Evolutionary conservation across 2,329 filamentous ascomycete species (phyloP).

Genomic region (Cyanodermella asteris): DNA sequence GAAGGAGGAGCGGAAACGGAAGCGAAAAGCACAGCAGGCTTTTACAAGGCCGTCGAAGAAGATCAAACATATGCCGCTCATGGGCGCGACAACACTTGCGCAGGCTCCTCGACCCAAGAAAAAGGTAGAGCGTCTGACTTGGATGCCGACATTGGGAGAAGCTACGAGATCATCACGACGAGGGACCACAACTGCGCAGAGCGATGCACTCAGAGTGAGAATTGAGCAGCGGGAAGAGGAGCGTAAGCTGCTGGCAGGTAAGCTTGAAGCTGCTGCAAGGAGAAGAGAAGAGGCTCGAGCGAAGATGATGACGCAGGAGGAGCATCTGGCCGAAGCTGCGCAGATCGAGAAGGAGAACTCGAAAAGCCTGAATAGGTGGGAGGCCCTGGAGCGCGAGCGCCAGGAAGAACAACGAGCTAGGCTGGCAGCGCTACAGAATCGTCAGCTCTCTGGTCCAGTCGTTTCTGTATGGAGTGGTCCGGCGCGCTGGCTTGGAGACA

Average conservation of each 20-base stretch:
- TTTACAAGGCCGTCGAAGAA: constrained; percentile 40
- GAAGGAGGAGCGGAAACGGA: constrained; percentile 43
- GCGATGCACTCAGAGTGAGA: constrained; percentile 30
- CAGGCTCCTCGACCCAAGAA: constrained; percentile 33
- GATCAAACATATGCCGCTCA: constrained; percentile 28
- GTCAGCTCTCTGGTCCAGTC: constrained; percentile 70
- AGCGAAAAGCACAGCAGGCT: constrained; percentile 59
- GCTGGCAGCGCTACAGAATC: constrained; percentile 69
- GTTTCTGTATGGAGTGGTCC: constrained; percentile 89
- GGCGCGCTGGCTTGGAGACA: constrained; percentile 57
- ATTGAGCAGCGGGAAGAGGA: constrained; percentile 27
- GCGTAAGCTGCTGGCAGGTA: constrained; percentile 25
- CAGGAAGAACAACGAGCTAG: constrained; percentile 65
- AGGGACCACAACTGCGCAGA: constrained; percentile 41
- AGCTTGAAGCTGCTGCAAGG: constrained; percentile 39
- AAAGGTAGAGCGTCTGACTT: constrained; percentile 48
- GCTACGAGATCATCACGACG: constrained; percentile 39
- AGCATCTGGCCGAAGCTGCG: constrained; percentile 64
- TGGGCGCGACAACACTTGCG: constrained; percentile 12
- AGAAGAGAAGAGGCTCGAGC: constrained; percentile 52
- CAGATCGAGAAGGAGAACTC: constrained; percentile 67
- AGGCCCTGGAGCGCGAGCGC: constrained; percentile 73
- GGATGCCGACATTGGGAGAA: constrained; percentile 42
- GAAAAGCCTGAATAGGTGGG: constrained; percentile 82
- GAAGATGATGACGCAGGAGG: constrained; percentile 65